Evolutionary conservation across 2,329 filamentous ascomycete genomes (phyloP), one percentile per base, ranked within the genome.

Genomic region (Aspergillus spinulosporus): DNA sequence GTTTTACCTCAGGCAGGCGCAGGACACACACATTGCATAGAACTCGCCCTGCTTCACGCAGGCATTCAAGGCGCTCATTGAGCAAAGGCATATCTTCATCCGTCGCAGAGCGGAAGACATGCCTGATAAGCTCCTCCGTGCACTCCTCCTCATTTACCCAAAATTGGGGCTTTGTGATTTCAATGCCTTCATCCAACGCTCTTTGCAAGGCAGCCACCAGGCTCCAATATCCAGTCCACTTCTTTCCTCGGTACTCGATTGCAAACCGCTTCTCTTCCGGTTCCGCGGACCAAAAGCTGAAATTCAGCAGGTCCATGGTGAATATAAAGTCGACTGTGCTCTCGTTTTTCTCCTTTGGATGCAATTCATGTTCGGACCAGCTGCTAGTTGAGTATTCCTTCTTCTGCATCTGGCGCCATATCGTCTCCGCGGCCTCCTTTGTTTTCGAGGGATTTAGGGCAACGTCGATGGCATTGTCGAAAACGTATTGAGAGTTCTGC

Each of bases 141-240:
- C 89, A 95, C 62, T 88, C 83, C 34, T 87, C 82, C 68, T 90
- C 84, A 64, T 89, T 83, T 50, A 87, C 80, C 93, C 93, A 99
- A 70, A 91, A 97, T 49, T 88, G 83, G 4, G 93, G 89, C 57
- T 86, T 90, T 4, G 92, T 97, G 57, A 99, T 95, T 12, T 92
- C 89, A 54, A 96, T 90, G 54, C 82, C 90, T 80, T 97, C 92
- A 50, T 97, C 92, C 42, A 97, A 76, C 2, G 92, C 95, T 66
- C 94, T 82, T 72, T 93, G 90, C 66, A 99, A 73, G 21, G 89
- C 84, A 26, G 94, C 94, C 15, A 97, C 90, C 54, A 99, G 76
- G 71, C 92, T 96, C 87, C 90, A 96, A 74, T 99, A 99, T 3
- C 94, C 94, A 0, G 92, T 97, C 91, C 92, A 97, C 56, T 76